A percentile compares a stretch with the other conserved stretches of the same genome.
These are phyloP conservation scores for Coniochaeta sp. DNA, from an alignment of 2,329 filamentous ascomycete species.

Conservation along the genomic window DNA sequence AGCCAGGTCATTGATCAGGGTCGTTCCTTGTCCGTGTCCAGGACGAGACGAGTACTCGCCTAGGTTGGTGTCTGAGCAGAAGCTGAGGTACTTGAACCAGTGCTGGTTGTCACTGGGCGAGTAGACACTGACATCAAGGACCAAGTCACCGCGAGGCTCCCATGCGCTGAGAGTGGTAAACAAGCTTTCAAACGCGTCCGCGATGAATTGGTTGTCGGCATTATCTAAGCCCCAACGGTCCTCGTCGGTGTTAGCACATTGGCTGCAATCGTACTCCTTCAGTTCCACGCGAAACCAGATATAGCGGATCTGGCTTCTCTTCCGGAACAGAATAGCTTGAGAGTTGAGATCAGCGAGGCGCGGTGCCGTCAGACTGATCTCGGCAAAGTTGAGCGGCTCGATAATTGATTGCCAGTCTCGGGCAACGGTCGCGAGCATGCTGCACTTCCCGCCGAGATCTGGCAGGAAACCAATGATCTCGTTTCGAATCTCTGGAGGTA, in stretches of 20 bases:
- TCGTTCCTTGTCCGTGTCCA: neutral
- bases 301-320: constrained; percentile 16
- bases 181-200: constrained; percentile 10
- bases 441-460: neutral
- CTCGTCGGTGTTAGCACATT: constrained; percentile 4
- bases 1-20: constrained; percentile 3
- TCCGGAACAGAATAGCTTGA: constrained; percentile 16
- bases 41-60: neutral
- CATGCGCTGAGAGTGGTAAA: constrained; percentile 19
- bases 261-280: constrained; percentile 17
- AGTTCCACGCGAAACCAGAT: constrained; percentile 21
- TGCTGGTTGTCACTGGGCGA: constrained; percentile 20
- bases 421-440: constrained; percentile 17
- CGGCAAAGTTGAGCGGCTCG: constrained; percentile 19
- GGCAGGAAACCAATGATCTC: constrained; percentile 1
- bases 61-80: constrained; percentile 3
- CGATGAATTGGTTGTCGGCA: constrained; percentile 8
- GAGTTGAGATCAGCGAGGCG: constrained; percentile 16
- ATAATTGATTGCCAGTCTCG: constrained; percentile 20
- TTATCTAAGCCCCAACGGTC: constrained; percentile 3
- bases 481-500: constrained; percentile 1
- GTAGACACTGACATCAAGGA: constrained; percentile 21
- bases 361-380: constrained; percentile 19
- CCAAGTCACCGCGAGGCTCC: constrained; percentile 9
- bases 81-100: constrained; percentile 20